Conservation (phyloP, 1,284 basidiomycete species). For the Albatrellus sp. region DNA sequence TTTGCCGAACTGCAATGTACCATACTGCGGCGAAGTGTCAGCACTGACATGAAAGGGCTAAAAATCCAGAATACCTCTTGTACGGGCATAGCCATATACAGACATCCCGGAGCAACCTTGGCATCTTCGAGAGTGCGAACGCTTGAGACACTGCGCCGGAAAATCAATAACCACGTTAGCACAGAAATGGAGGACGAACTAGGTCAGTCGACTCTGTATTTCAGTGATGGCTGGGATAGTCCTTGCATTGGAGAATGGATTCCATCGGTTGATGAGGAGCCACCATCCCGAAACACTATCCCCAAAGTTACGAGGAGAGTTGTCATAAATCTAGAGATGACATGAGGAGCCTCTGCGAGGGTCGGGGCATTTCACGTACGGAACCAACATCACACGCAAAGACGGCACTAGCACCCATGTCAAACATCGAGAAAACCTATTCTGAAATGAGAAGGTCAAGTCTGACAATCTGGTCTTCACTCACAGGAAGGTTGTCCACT, state of each 20-base stretch:
- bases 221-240: slow-evolving; percentile 90
- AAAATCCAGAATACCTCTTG: slow-evolving; percentile 43
- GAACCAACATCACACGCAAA: slow-evolving; percentile 94
- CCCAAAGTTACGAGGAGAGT: slow-evolving; percentile 87
- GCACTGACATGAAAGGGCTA: slow-evolving; percentile 8
- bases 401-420: slow-evolving; percentile 85
- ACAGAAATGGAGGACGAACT: slow-evolving; percentile 40
- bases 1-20: slow-evolving; percentile 69
- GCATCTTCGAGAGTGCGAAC: slow-evolving; percentile 93
- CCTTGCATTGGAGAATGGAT: slow-evolving; percentile 76
- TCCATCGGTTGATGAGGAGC: slow-evolving; percentile 88
- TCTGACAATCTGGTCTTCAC: slow-evolving; percentile 10
- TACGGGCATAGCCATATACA: slow-evolving; percentile 95
- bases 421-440: slow-evolving; percentile 83
- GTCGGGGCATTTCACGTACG: slow-evolving; percentile 29
- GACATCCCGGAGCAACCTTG: slow-evolving; percentile 76
- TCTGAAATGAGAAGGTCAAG: background rate
- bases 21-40: slow-evolving; percentile 36
- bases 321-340: slow-evolving; percentile 72
- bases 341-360: background rate
- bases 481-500: slow-evolving; percentile 88
- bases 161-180: background rate
- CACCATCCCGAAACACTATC: slow-evolving; percentile 97
- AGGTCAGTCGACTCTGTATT: slow-evolving; percentile 90
- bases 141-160: slow-evolving; percentile 69